Base-by-base conservation (phyloP, 176 grass and related monocot genomes). In the Carex myosuroides region DNA sequence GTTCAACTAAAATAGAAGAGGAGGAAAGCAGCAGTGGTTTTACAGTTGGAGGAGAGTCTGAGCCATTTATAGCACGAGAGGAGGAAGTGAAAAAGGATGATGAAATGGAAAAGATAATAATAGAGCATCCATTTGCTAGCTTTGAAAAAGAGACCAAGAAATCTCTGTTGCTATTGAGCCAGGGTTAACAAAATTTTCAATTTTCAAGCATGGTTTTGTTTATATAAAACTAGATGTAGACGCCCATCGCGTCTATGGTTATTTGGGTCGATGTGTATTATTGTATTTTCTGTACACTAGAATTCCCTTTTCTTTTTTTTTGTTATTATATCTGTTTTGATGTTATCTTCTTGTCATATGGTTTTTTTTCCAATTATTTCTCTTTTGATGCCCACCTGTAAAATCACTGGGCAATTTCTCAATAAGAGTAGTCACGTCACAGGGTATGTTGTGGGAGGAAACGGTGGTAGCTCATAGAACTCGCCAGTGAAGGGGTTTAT, bases 91-190 rank as follows among this genome's bases (percentile, higher is more conserved):
- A 57, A 64, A 70, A 57, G 30, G 5, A 44, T 6, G 29, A 90
- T 50, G 81, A 13, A 20, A 52, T 64, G 56, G 80, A 78, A 70
- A 90, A 22, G 66, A 71, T 83, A 33, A 87, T 87, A 79, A 58
- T 1, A 39, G 84, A 87, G 59, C 85, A 82, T 69, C 88, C 57
- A 16, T 93, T 89, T 84, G 87, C 88, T 60, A 91, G 71, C 24
- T 90, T 94, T 53, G 90, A 82, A 58, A 87, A 90, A 53, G 87
- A 75, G 60, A 87, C 24, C 41, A 77, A 57, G 72, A 84, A 91
- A 78, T 84, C 88, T 32, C 80, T 60, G 85, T 74, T 95, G 68
- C 83, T 92, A 20, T 66, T 90, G 30, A 89, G 89, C 88, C 91
- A 89, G 17, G 81, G 79, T 70, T 81, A 64, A 76, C 12, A 65